A percentile compares a stretch with the other conserved stretches of the same genome.
Evolutionary conservation across 2,329 filamentous ascomycete genomes (phyloP).

Genomic region (Onygenales sp.): DNA sequence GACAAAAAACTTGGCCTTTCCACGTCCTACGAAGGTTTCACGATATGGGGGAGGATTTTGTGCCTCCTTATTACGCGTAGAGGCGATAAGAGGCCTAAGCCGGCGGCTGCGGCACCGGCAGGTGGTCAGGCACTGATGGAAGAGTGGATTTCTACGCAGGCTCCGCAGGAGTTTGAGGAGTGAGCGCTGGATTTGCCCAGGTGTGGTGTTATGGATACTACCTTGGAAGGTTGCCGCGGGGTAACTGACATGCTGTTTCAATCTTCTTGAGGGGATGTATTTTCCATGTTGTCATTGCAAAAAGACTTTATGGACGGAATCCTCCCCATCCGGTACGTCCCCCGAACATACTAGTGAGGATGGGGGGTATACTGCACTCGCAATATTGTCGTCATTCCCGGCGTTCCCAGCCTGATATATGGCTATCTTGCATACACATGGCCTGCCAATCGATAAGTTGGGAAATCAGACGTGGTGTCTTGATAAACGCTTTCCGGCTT

Average conservation of each 20-base stretch:
- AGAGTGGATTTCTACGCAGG: constrained; percentile 78
- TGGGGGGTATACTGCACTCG: too few species aligned
- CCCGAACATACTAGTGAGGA: too few species aligned
- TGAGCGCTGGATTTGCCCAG: constrained; percentile 11
- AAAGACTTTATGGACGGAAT: too few species aligned
- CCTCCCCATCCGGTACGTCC: too few species aligned
- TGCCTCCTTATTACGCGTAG: constrained; percentile 80
- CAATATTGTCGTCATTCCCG: too few species aligned
- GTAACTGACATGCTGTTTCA: neutral
- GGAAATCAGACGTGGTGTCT: too few species aligned
- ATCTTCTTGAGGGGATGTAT: neutral
- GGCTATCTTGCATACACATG: too few species aligned
- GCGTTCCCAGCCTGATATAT: too few species aligned
- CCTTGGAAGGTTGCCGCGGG: neutral
- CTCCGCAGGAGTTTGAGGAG: constrained; percentile 30
- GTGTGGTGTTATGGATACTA: too few species aligned
- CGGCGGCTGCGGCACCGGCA: constrained; percentile 18
- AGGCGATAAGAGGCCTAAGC: constrained; percentile 36
- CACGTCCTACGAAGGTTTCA: constrained; percentile 89
- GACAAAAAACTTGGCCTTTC: constrained; percentile 87
- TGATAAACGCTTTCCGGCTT: too few species aligned
- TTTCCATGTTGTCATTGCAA: too few species aligned
- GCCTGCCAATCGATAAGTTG: too few species aligned
- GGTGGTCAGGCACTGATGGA: constrained; percentile 65
- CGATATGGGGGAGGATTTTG: constrained; percentile 85